Base-by-base conservation (phyloP, 1,284 basidiomycete genomes). In the Wolfiporia cocos region DNA sequence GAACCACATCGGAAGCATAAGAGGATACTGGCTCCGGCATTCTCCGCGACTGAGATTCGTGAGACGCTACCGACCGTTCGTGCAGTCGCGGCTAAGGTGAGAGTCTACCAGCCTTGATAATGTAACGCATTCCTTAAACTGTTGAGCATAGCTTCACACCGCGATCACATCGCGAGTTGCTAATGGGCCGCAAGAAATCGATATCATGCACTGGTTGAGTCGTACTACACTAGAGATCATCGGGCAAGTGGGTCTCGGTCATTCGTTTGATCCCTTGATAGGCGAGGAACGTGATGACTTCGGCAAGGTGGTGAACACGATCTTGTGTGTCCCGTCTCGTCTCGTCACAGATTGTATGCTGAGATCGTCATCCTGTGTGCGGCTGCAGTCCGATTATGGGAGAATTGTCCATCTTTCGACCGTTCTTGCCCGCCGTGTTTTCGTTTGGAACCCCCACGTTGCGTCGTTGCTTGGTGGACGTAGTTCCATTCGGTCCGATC, bases 1-100 rank as follows among this genome's bases (percentile, higher is more conserved):
- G 50, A 48, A 12, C 40, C 49, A 2, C 51, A 55, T 39, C 48
- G 41, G 24, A 48, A 42, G 14, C 50, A 56, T 19, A 42, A 49
- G 18, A 53, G 55, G 40, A 43, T 59, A 19, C 51, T 59, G n/a
- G 54, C 51, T 19, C 56, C 57, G 11, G 52, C 57, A 15, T 59
- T 59, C 43, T 53, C 55, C 3, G 38, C 49, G 14, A 49, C 47
- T 7, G 48, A 56, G 35, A 47, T 58, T 5, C 34, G 34, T 19
- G 11, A 36, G 5, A 36, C 22, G 34, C 34, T 36, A 23, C 34
- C 34, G 34, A 18, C 22, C 5, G 53, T 58, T 32, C 46, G 52
- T 38, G 39, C 43, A 5, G 50, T 60, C 26, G 45, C 53, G 7
- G 30, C 52, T 23, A 35, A 53, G 46, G 54, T 57, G n/a, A 23